Conservation (phyloP, 768 basidiomycete genomes). For the Tylopilus felleus region DNA sequence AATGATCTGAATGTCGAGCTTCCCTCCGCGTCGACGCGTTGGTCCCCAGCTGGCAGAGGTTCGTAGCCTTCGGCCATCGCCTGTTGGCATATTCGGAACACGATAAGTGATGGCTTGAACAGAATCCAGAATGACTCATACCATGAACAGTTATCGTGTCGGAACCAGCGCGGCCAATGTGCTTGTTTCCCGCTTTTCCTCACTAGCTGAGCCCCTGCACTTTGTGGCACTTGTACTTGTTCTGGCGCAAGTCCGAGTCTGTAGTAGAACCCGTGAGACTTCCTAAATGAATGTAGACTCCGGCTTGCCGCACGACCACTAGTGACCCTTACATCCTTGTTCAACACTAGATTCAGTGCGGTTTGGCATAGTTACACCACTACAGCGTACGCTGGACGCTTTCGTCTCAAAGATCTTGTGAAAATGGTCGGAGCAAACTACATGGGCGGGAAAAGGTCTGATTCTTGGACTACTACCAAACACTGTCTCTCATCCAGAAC, state of each 20-base stretch:
- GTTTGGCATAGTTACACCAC: background rate
- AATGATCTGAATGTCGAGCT: constrained; percentile 12
- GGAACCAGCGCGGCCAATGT: background rate
- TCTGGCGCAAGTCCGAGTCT: background rate
- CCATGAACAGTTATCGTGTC: constrained; percentile 8
- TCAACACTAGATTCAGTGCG: background rate
- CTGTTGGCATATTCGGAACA: constrained; percentile 1
- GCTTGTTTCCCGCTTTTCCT: background rate
- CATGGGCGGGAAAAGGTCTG: constrained; percentile 69
- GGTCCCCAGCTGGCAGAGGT: constrained; percentile 13
- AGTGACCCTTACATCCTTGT: background rate
- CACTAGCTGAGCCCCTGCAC: background rate
- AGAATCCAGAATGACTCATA: background rate
- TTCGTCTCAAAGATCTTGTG: background rate
- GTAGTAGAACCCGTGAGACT: no score
- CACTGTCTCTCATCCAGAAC: background rate
- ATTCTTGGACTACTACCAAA: background rate
- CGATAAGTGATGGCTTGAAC: background rate
- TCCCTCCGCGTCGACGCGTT: constrained; percentile 10
- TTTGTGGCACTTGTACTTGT: no score
- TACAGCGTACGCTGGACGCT: background rate
- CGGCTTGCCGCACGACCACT: background rate
- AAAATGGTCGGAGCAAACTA: constrained; percentile 69
- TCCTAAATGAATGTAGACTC: no score
- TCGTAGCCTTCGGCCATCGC: constrained; percentile 12